Base-by-base conservation (phyloP, 371 early-diverging fungal species). In the Massospora cicadina region DNA sequence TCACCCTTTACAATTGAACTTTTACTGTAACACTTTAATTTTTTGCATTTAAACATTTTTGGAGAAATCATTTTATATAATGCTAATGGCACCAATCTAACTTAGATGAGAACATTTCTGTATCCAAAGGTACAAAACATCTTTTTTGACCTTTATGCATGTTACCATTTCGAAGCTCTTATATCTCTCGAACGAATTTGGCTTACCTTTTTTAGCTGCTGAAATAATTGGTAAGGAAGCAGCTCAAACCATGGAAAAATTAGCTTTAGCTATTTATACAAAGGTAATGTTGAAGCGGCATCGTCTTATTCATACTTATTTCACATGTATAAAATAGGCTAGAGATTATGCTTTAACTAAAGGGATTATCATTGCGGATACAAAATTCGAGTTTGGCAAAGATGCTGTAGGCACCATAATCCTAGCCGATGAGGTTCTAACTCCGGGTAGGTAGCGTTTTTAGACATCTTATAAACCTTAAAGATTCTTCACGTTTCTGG, bases 401-500 rank as follows among this genome's bases (percentile, higher is more conserved):
- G 93, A 96, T 73, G 79, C 79, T 58, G 67, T 84, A 28, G 88
- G 91, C 63, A 77, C 74, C 30, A 71, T 96, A 28, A 82, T 87
- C 65, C 73, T 98, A 67, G 86, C 90, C 23, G 98, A 98, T 71
- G 98, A 98, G 75, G 95, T 91, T 24, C 79, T 98, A 69, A 98
- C 98, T 0, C 98, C 96, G 54, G 89, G 88, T 87, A 79, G 68
- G 17, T 43, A 54, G 66, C 32, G 57, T 55, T 23, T 31, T 23
- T 30, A 66, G 54, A 3, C 53, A 23, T 53, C 33, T 58, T 1
- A 26, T 29, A 31, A 28, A 26, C 43, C 24, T 28, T 60, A 21
- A 65, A 85, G 98, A 98, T 67, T 98, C 97, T 55, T 95, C 95
- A 31, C 79, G 98, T 24, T 98, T 95, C 81, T 98, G 98, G 98